phyloP scores from a whole-genome alignment of 2,329 filamentous ascomycete genomes.

The Esteya vermicola region DNA sequence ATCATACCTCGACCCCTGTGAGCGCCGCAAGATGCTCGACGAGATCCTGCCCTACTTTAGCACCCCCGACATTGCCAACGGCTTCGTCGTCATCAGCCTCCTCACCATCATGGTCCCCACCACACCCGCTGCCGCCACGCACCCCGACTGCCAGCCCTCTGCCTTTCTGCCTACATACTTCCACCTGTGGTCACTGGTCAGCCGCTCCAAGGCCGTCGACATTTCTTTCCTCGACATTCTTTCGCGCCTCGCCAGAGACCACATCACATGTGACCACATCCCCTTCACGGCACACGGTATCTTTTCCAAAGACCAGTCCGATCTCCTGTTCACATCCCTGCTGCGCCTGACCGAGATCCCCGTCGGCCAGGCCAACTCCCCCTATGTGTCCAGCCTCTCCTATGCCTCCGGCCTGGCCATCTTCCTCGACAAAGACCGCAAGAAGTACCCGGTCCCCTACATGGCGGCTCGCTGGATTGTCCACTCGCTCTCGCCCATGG shows the following conservation, averaged over 20 bases:
- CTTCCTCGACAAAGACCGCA: conserved; percentile 81
- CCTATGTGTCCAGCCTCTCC: conserved; percentile 72
- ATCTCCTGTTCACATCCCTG: conserved; percentile 83
- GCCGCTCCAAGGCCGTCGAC: conserved; percentile 77
- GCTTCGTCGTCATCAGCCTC: conserved; percentile 81
- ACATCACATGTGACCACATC: conserved; percentile 58
- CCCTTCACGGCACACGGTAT: conserved; percentile 78
- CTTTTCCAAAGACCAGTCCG: conserved; percentile 82
- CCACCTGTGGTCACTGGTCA: conserved; percentile 89
- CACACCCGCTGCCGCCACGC: conserved; percentile 55
- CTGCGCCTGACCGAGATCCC: conserved; percentile 86
- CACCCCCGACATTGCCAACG: conserved; percentile 80
- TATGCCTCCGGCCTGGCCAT: conserved; percentile 69
- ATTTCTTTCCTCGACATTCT: conserved; percentile 79
- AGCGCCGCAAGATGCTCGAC: conserved; percentile 68
- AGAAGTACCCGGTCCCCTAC: conserved; percentile 84
- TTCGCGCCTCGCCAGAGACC: conserved; percentile 76
- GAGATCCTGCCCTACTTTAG: conserved; percentile 81
- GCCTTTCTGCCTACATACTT: conserved; percentile 89
- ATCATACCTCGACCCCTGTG: conserved; percentile 80
- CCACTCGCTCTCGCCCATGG: conserved; percentile 79
- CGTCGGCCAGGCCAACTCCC: conserved; percentile 87
- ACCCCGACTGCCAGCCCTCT: conserved; percentile 67
- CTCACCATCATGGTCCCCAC: conserved; percentile 84
- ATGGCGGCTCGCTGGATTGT: conserved; percentile 88